Evolutionary conservation across 495 filamentous ascomycete species (phyloP), one percentile per base, ranked within the genome.

Genomic region (Trichoderma orchidacearum): DNA sequence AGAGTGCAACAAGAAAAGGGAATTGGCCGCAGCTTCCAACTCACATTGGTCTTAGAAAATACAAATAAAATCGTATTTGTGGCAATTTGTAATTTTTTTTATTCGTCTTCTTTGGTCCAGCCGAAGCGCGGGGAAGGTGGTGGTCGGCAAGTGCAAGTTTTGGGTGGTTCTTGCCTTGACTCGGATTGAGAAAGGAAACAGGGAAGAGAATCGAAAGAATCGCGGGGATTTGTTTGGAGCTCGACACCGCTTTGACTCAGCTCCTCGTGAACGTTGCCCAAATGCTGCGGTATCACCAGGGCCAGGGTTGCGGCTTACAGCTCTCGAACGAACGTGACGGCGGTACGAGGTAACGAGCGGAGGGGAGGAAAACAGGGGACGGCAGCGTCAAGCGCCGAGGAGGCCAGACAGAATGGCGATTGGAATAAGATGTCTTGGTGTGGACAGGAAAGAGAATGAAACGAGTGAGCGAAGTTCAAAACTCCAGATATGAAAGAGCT

Each of bases 211-310:
- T 18, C 41, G n/a, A 25, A 18, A 48, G 41, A 27, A 17, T n/a
- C n/a, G 13, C 41, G 18, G 41, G 41, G 41, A 23, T 27, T 48
- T 48, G 11, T 18, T 23, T 48, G 41, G 41, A 48, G 41, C 41
- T 48, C 41, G 41, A 48, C 41, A 48, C 23, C 41, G 41, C 41
- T 48, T 48, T 48, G 41, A 48, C 34, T 48, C 41, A 48, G 41
- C 41, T 48, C 32, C 32, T 11, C 41, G 41, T 48, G 41, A 48
- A 48, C 18, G n/a, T 27, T 48, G 41, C 41, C 21, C 41, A 48
- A 48, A 48, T 18, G 21, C 27, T 25, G n/a, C 11, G 41, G 41
- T 48, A 48, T 48, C 41, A 48, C 41, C 41, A 48, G 41, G 41
- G 41, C 41, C 41, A 48, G 41, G 41, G 41, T 48, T 9, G 12